A percentile compares a stretch with the other conserved stretches of the same genome.
Evolutionary conservation across 176 grass and related monocot species (phyloP).

Genomic region (Alopecurus myosuroides): DNA sequence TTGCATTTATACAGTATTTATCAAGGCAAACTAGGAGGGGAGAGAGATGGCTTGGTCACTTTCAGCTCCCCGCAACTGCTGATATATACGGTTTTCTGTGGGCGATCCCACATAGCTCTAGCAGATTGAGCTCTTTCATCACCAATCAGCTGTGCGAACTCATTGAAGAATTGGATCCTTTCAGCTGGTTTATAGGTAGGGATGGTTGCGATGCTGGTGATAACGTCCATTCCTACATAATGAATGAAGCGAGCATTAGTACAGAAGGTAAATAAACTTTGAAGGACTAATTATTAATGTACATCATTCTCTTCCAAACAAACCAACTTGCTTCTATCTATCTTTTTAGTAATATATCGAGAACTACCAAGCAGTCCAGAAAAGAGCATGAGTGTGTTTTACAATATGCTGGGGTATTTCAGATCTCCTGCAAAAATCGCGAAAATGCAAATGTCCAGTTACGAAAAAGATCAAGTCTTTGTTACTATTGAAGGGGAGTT

Average conservation of each 20-base stretch:
- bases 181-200: conserved; percentile 89
- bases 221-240: conserved; percentile 82
- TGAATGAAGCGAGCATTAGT: neutral
- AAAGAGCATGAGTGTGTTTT: neutral
- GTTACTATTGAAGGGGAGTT: no score
- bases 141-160: conserved; percentile 72
- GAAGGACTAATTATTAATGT: neutral
- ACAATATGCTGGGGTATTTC: neutral
- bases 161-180: conserved; percentile 77
- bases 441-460: neutral
- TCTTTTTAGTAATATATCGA: neutral
- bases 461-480: neutral
- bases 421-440: neutral
- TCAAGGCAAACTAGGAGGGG: conserved; percentile 79
- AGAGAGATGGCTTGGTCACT: conserved; percentile 75
- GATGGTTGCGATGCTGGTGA: conserved; percentile 66
- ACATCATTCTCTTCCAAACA: neutral
- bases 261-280: neutral
- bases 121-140: conserved; percentile 89
- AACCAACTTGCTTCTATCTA: neutral
- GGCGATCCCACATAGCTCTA: conserved; percentile 71
- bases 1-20: neutral
- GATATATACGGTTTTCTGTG: conserved; percentile 85
- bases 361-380: neutral
- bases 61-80: conserved; percentile 87